Evolutionary conservation across 2,329 filamentous ascomycete genomes (phyloP), one percentile per base, ranked within the genome.

Genomic region (Arthrocladium fulminans): DNA sequence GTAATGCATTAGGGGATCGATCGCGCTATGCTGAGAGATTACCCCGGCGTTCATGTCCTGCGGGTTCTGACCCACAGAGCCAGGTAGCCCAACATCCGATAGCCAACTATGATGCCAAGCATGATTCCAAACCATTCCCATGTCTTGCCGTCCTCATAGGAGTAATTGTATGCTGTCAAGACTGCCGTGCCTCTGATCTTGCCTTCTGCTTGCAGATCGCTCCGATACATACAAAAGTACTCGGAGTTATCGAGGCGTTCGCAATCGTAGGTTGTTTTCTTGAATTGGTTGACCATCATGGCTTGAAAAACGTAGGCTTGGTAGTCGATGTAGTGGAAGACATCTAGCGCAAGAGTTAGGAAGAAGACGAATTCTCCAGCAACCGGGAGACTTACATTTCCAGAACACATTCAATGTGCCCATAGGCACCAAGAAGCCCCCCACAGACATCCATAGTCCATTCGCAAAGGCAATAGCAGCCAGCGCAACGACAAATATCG

Each of bases 221-320:
- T 83, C 30, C 74, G 65, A 63, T 83, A 92, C 77, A 86, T 83
- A 68, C 87, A 94, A 34, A 74, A 73, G 57, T 80, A 88, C 0
- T 65, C 65, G 0, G 61, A 52, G 53, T 72, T 66, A 34, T 35
- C 15, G n/a, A 54, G 17, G 12, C 24, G 47, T 13, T 57, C 68
- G 61, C 86, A 90, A 2, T 66, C 63, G 63, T 86, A 94, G 2
- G 69, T 74, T 12, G 85, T 72, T 15, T 75, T 55, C 1, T 70
- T 69, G 63, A 94, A 92, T 67, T 94, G 86, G 60, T 92, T 94
- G 46, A 90, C 81, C 86, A 94, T 92, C 87, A 94, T 92, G 12
- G 86, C 87, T 61, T 90, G 80, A 62, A 94, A 94, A 2, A 94
- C 87, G 58, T 89, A 94, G 35, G 74, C 72, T 67, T 73, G 44